Conservation (phyloP, 2,329 filamentous ascomycete species). For the Exophiala mesophila region DNA sequence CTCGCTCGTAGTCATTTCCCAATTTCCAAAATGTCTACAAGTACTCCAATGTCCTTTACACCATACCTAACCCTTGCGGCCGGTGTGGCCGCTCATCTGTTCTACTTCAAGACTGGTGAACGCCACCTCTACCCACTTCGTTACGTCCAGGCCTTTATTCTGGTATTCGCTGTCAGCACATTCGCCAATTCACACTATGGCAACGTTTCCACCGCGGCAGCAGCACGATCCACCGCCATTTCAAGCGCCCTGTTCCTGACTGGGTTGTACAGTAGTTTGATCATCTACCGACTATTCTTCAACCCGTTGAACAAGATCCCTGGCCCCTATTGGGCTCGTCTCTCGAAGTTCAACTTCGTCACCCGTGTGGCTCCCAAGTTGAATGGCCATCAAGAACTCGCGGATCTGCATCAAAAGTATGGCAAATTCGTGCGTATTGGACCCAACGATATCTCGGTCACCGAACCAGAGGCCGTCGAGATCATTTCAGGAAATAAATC, state of each 20-base stretch:
- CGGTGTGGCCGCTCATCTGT: slow-evolving; percentile 14
- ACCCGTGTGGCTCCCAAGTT: slow-evolving; percentile 4
- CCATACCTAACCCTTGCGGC: background rate
- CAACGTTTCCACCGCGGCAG: slow-evolving; percentile 3
- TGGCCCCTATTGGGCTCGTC: slow-evolving; percentile 27
- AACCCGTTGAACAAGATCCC: slow-evolving; percentile 31
- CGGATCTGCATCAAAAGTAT: slow-evolving; percentile 19
- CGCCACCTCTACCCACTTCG: slow-evolving; percentile 11
- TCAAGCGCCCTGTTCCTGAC: slow-evolving; percentile 8
- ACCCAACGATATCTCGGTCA: slow-evolving; percentile 20
- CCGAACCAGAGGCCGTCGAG: slow-evolving; percentile 29
- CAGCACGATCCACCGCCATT: slow-evolving; percentile 4
- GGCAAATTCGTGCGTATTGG: slow-evolving; percentile 23
- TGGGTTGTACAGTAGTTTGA: slow-evolving; percentile 17
- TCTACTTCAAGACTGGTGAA: slow-evolving; percentile 22
- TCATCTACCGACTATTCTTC: slow-evolving; percentile 30
- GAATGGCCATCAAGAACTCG: slow-evolving; percentile 10
- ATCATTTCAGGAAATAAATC: slow-evolving; percentile 36
- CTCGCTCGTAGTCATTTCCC: too few species aligned
- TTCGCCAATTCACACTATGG: slow-evolving; percentile 9
- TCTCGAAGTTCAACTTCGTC: slow-evolving; percentile 17
- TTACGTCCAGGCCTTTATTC: slow-evolving; percentile 14
- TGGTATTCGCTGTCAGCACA: slow-evolving; percentile 5
- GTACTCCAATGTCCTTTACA: too few species aligned
- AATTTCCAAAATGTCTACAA: too few species aligned